Percentiles rank a stretch among this genome's conserved stretches.
Conservation (phyloP, 176 grass and related monocot genomes). For the Paspalum vaginatum region DNA sequence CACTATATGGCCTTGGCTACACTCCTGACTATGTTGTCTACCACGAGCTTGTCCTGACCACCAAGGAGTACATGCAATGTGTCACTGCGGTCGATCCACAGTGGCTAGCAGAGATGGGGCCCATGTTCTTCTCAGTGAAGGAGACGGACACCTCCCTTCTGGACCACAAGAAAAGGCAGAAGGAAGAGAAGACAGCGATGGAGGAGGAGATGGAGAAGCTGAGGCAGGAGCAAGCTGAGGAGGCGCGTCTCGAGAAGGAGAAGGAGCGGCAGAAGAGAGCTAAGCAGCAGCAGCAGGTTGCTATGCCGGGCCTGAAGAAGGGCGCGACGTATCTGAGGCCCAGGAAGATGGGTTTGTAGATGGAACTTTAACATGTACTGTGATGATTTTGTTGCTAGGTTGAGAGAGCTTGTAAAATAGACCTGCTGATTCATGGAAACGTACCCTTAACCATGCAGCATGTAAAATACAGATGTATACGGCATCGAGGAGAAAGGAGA, state of each 20-base stretch:
- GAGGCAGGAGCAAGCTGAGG: conserved; percentile 78
- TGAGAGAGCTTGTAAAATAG: conserved; percentile 26
- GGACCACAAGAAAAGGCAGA: conserved; percentile 91
- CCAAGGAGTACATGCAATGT: conserved; percentile 99
- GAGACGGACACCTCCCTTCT: conserved; percentile 85
- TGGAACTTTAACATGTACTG: conserved; percentile 1
- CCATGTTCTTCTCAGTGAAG: conserved; percentile 98
- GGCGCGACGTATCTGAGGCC: conserved; percentile 77
- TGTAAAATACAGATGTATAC: conserved; percentile 21
- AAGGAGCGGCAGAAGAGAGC: conserved; percentile 76
- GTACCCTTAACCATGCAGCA: background rate
- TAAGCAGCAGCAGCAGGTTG: conserved; percentile 84
- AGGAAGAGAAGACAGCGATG: conserved; percentile 88
- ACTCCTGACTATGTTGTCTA: conserved; percentile 91
- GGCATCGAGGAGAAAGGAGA: too few relatives aligned
- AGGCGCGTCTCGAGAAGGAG: conserved; percentile 50
- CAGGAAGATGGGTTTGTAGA: conserved; percentile 77
- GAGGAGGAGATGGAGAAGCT: conserved; percentile 98
- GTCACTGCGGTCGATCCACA: conserved; percentile 91
- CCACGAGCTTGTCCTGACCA: conserved; percentile 90
- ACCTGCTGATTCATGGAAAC: conserved; percentile 24
- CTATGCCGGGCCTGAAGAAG: conserved; percentile 92
- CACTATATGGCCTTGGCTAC: conserved; percentile 85
- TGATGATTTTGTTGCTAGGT: conserved; percentile 30
- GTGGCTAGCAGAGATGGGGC: conserved; percentile 91